These are phyloP conservation scores for Aspergillus jensenii DNA, from an alignment of 2,329 filamentous ascomycete species.

Conservation along the genomic window DNA sequence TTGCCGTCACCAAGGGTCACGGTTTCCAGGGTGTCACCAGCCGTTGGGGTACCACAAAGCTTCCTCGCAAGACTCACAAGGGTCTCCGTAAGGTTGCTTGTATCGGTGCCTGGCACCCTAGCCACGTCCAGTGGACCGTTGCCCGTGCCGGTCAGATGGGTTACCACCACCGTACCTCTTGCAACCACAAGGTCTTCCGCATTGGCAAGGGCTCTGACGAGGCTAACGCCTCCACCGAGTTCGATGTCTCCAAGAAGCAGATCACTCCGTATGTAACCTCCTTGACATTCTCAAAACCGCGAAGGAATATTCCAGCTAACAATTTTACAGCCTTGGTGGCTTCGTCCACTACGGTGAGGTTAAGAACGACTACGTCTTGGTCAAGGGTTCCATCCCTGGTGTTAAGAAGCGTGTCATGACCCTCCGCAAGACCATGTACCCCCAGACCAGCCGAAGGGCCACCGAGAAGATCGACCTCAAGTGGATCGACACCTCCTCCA, in stretches of 20 bases:
- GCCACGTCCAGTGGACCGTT: conserved; percentile 99
- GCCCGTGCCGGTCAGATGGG: conserved; percentile 99
- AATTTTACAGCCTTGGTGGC: conserved; percentile 77
- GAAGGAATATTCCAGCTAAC: conserved; percentile 33
- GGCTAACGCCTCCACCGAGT: conserved; percentile 89
- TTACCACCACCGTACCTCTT: conserved; percentile 99
- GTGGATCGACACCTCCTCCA: conserved; percentile 99
- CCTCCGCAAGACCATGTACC: conserved; percentile 98
- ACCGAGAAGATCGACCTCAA: conserved; percentile 99
- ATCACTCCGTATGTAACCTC: conserved; percentile 84
- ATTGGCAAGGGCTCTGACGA: conserved; percentile 91
- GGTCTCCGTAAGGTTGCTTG: conserved; percentile 99
- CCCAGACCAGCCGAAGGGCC: conserved; percentile 90
- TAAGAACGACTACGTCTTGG: conserved; percentile 97
- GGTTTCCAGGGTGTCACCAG: conserved; percentile 96
- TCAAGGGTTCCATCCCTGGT: conserved; percentile 97
- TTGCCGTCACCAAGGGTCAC: conserved; percentile 99
- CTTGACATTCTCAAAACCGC: background rate
- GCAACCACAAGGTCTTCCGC: conserved; percentile 99
- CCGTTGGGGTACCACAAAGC: conserved; percentile 99
- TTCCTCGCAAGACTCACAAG: conserved; percentile 99
- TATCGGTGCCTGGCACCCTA: conserved; percentile 99
- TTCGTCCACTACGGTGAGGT: conserved; percentile 99
- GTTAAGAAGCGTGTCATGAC: conserved; percentile 99
- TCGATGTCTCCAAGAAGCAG: conserved; percentile 98